Evolutionary conservation across 805 yeast genomes (phyloP).

Genomic region (Candida caryicola): DNA sequence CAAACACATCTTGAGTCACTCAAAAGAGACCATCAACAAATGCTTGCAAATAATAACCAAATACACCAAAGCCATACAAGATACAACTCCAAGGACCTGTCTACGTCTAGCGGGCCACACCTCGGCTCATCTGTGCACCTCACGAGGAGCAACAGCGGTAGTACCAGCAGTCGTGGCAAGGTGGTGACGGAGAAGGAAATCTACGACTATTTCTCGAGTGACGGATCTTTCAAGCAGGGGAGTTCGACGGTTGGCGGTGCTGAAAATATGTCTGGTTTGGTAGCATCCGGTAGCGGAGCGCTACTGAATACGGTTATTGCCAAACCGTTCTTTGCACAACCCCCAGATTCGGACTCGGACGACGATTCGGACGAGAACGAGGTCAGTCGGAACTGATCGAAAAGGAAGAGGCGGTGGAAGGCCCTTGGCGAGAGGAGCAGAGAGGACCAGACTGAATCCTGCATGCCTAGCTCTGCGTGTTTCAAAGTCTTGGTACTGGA

Average conservation of each 20-base stretch:
- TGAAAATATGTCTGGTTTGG: no score
- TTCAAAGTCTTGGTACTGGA: no score
- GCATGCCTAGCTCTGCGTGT: no score
- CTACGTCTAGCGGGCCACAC: not conserved
- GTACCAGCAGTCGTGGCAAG: not conserved
- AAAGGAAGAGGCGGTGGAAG: no score
- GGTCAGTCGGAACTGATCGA: no score
- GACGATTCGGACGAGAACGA: slow-evolving; percentile 2
- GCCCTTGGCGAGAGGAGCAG: no score
- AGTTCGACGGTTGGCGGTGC: not conserved
- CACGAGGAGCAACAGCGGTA: slow-evolving; percentile 1
- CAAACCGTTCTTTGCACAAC: slow-evolving; percentile 37
- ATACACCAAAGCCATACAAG: not conserved
- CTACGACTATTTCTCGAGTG: not conserved
- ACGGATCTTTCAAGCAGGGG: not conserved
- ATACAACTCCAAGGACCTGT: not conserved
- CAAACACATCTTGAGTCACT: slow-evolving; percentile 15
- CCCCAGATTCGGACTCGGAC: slow-evolving; percentile 33
- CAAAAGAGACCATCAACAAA: slow-evolving; percentile 1
- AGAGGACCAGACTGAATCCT: no score
- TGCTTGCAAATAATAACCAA: not conserved
- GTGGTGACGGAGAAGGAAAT: not conserved
- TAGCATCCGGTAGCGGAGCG: no score
- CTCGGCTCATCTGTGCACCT: not conserved
- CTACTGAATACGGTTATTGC: slow-evolving; percentile 26